Evolutionary conservation across 2,329 filamentous ascomycete species (phyloP).

Genomic region (Amauroascus verrucosus): DNA sequence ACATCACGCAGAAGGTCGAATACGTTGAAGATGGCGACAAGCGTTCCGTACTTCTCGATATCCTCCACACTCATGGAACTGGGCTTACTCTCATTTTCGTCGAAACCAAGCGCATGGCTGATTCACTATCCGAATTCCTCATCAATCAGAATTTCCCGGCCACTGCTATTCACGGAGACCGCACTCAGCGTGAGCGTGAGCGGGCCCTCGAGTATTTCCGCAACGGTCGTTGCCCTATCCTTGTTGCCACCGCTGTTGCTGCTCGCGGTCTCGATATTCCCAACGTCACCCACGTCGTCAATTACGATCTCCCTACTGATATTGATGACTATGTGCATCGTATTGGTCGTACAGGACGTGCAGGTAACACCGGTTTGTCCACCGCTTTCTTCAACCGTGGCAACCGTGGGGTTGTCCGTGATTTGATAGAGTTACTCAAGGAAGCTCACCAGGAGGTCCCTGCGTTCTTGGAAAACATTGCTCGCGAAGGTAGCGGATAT

Average conservation of each 20-base stretch:
- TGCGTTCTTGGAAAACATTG: constrained; percentile 89
- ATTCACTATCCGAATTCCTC: constrained; percentile 92
- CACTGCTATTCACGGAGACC: constrained; percentile 96
- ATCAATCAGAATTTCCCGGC: constrained; percentile 98
- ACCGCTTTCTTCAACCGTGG: constrained; percentile 99
- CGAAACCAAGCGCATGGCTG: constrained; percentile 99
- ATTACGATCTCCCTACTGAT: constrained; percentile 98
- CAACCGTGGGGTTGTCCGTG: constrained; percentile 94
- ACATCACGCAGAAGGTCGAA: constrained; percentile 98
- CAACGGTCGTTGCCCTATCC: constrained; percentile 85
- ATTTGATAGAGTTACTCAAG: constrained; percentile 94
- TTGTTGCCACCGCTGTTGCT: constrained; percentile 94
- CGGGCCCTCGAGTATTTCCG: constrained; percentile 96
- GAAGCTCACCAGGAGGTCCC: constrained; percentile 98
- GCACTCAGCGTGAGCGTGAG: constrained; percentile 97
- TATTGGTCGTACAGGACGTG: constrained; percentile 99
- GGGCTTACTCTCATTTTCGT: constrained; percentile 96
- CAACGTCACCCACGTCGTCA: constrained; percentile 94
- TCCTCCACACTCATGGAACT: constrained; percentile 79
- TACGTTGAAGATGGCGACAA: constrained; percentile 97
- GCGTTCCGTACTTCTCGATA: constrained; percentile 92
- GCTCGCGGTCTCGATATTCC: constrained; percentile 87
- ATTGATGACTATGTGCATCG: constrained; percentile 98
- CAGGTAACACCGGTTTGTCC: constrained; percentile 94
- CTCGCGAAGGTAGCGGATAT: constrained; percentile 77